Evolutionary conservation across 441 rosid genomes (phyloP), one percentile per base, ranked within the genome.

Genomic region (Erodium texanum): DNA sequence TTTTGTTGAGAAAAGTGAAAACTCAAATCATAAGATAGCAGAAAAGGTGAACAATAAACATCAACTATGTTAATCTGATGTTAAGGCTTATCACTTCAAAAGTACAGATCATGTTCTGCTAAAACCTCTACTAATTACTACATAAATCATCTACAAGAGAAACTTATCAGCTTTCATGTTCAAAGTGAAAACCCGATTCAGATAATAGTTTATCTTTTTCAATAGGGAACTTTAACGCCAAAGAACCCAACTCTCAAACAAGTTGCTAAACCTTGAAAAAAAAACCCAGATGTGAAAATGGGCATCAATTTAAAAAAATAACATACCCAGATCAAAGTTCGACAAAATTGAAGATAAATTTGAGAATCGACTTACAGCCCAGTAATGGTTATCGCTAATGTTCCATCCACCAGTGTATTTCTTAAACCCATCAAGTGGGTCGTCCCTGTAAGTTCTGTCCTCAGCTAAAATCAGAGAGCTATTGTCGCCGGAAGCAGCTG

Each of bases 391-490:
- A 68, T 71, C 75, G 65, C 73, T 76, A 65, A 76, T 76, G 75
- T 78, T 74, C 82, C 83, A 82, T 64, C 86, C 86, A 56, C 84
- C 84, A 3, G 74, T 72, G 68, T 82, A 82, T 65, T 63, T 72
- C n/a, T 76, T 62, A 36, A 78, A 80, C 45, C 70, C 15, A 9
- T 76, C 16, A 6, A 69, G 54, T 52, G 84, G 83, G 67, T 82
- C 86, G 71, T 65, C 70, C 15, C 86, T 73, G 32, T 67, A 68
- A 32, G 86, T 82, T 29, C 70, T 76, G 41, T 72, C 7, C 12
- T 75, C 86, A 19, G 86, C 86, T 62, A 82, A 71, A 43, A 78
- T 77, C 24, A 82, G 7, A 63, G 71, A 68, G 18, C 66, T 59
- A 32, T 68, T 65, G 8, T 59, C 56, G 3, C 41, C 22, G 23